Conservation (phyloP, 345 rosid genomes). For the Anacardium occidentale region DNA sequence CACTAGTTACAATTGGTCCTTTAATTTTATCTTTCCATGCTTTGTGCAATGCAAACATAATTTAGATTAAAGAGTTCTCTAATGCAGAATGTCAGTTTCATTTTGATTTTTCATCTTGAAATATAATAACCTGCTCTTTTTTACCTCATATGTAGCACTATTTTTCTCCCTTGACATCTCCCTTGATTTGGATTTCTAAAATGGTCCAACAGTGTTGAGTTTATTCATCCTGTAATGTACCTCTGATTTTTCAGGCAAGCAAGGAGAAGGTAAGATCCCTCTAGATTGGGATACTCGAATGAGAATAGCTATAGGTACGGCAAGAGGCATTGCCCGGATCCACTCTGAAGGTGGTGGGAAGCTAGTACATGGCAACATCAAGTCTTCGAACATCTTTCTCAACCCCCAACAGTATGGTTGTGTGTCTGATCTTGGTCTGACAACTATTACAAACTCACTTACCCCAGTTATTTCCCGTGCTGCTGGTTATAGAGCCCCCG, state of each 20-base stretch:
- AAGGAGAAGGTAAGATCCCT: slow-evolving; percentile 51
- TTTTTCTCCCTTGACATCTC: neutral
- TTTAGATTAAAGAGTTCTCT: neutral
- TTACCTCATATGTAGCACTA: neutral
- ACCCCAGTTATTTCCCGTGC: slow-evolving; percentile 80
- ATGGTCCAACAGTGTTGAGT: neutral
- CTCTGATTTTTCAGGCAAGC: slow-evolving; percentile 42
- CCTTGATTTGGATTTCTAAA: neutral
- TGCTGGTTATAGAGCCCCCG: slow-evolving; percentile 94
- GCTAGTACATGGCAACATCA: slow-evolving; percentile 88
- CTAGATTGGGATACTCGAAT: slow-evolving; percentile 84
- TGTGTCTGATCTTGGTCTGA: slow-evolving; percentile 79
- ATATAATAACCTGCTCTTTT: neutral
- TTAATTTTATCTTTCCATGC: neutral
- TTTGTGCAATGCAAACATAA: neutral
- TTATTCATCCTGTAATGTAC: slow-evolving; percentile 13
- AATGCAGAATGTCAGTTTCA: neutral
- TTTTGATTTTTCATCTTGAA: neutral
- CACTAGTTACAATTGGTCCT: neutral
- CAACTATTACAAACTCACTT: slow-evolving; percentile 72
- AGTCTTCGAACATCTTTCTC: slow-evolving; percentile 86
- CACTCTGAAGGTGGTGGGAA: slow-evolving; percentile 68
- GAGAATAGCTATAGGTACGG: slow-evolving; percentile 83
- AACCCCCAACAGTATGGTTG: slow-evolving; percentile 62
- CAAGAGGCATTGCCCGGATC: slow-evolving; percentile 74